Evolutionary conservation across 2,329 filamentous ascomycete species (phyloP), one percentile per base, ranked within the genome.

Genomic region (Simplicillium sp.): DNA sequence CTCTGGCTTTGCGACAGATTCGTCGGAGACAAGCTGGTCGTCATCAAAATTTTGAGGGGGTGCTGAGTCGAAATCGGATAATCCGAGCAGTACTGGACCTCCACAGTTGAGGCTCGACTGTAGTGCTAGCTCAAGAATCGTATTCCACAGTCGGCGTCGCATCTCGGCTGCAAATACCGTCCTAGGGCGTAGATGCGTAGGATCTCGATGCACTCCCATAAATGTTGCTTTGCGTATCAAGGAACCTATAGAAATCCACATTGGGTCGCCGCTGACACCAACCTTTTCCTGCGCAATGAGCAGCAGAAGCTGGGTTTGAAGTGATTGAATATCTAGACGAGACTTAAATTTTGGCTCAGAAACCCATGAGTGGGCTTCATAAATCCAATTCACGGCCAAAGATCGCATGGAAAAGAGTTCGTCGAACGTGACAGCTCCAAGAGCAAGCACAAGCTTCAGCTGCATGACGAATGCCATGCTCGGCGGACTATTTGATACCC

Each of bases 361-460:
- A 1, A 73, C 39, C 71, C 72, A 81, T 0, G 65, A 66, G 35
- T 75, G 70, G 0, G 69, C 75, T 45, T 78, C 74, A 41, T 73
- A 71, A 0, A 79, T 57, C 77, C 76, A 82, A 20, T 56, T 62
- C n/a, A 68, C 57, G 1, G 76, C 76, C 0, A 62, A 60, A 6
- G 57, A 39, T 7, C 73, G 66, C 29, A 77, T 47, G 0, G 67
- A 70, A 41, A 74, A 78, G 0, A 55, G 44, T 0, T 70, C 62
- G 39, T 80, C 71, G 42, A 73, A 68, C 0, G 61, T 58, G 2
- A 62, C 58, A 1, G 73, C 66, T 1, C 77, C 78, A 14, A 81
- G 67, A 0, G 77, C 74, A 4, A 81, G 54, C 0, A 80, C 65
- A 0, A 82, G 57, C 47, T 80, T 77, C 3, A 80, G 46, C 36